Percentiles rank a stretch among this genome's conserved stretches.
Conservation (phyloP, 179 eudicot species). For the Drosera spatulata region DNA sequence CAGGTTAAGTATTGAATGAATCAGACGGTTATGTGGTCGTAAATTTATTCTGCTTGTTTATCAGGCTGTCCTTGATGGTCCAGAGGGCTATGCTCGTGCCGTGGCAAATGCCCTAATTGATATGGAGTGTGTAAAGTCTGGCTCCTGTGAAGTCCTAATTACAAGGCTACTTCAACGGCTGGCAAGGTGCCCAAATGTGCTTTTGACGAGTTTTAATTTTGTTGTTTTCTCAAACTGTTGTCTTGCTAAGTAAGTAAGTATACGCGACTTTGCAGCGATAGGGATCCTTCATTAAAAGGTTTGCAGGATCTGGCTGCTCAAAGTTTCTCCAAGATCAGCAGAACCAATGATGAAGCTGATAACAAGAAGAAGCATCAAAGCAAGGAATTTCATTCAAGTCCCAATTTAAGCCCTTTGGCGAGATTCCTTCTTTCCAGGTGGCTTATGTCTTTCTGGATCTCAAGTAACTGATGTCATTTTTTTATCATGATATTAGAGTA, state of each 20-base stretch:
- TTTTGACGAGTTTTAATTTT: not conserved
- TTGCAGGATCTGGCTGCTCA: conserved; percentile 68
- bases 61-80: conserved; percentile 54
- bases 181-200: conserved; percentile 43
- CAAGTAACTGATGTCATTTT: not conserved
- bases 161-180: conserved; percentile 71
- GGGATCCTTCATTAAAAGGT: conserved; percentile 66
- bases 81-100: conserved; percentile 42
- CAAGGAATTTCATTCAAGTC: conserved; percentile 46
- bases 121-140: conserved; percentile 75
- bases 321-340: conserved; percentile 38
- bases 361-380: conserved; percentile 44
- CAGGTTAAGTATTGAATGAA: too few species aligned
- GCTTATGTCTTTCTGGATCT: conserved; percentile 5
- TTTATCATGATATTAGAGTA: not conserved
- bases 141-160: conserved; percentile 59
- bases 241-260: conserved; percentile 1
- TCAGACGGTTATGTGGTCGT: too few species aligned
- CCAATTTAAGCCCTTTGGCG: conserved; percentile 75
- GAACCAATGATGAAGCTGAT: conserved; percentile 36
- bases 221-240: not conserved
- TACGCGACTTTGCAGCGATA: conserved; percentile 41
- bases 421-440: conserved; percentile 81
- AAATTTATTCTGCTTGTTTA: not conserved
- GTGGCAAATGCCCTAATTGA: conserved; percentile 57